phyloP scores from a whole-genome alignment of 2,329 filamentous ascomycete genomes.

The Apiospora phragmitis region DNA sequence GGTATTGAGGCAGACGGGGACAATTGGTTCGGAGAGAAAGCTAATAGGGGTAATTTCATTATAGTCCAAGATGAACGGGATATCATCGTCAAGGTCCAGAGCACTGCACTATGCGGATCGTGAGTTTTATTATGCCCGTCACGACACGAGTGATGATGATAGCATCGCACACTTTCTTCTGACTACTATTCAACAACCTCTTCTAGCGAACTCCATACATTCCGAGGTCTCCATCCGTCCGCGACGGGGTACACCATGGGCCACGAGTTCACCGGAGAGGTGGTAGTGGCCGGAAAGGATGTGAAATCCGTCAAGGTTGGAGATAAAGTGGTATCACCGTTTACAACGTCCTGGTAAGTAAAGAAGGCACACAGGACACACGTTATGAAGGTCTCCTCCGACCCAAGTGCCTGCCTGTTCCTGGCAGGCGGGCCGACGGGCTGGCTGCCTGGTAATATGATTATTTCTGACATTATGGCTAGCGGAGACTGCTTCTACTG shows the following conservation, averaged over 20 bases:
- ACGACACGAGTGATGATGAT: background rate
- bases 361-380: background rate
- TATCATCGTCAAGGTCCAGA: slow-evolving; percentile 79
- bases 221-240: slow-evolving; percentile 76
- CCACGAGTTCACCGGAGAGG: slow-evolving; percentile 82
- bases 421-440: background rate
- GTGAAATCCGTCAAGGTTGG: slow-evolving; percentile 72
- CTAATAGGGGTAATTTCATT: slow-evolving; percentile 17
- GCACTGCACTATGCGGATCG: slow-evolving; percentile 87
- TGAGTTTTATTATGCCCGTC: slow-evolving; percentile 41
- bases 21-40: slow-evolving; percentile 10
- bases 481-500: slow-evolving; percentile 83
- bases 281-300: slow-evolving; percentile 65
- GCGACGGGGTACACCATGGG: slow-evolving; percentile 68
- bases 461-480: background rate
- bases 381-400: too few species aligned
- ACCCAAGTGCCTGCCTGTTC: background rate
- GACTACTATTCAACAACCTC: background rate
- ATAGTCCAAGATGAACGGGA: slow-evolving; percentile 69
- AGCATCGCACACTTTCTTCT: background rate
- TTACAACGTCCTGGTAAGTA: slow-evolving; percentile 75
- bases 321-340: slow-evolving; percentile 79
- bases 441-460: background rate
- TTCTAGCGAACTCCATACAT: slow-evolving; percentile 80
- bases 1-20: background rate